Evolutionary conservation across 2,329 filamentous ascomycete genomes (phyloP), one percentile per base, ranked within the genome.

Genomic region (Aspergillus sp.): DNA sequence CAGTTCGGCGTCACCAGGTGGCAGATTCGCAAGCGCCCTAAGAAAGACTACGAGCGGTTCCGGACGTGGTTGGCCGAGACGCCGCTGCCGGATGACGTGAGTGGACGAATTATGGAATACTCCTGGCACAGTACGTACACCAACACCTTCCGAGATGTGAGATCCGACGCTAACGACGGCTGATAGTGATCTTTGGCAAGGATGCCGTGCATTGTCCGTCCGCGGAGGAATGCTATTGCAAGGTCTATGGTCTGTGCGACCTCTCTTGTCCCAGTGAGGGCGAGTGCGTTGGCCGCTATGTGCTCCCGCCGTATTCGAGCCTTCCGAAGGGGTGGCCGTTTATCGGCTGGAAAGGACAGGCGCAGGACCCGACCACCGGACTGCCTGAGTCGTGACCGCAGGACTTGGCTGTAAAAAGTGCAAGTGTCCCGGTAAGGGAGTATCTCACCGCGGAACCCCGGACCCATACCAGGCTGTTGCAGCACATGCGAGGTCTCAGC

Each of bases 151-250:
- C n/a, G n/a, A n/a, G n/a, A 16, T 11, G 11, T 19, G 4, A 30
- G 30, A 6, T 33, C 7, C n/a, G 13, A 19, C 41, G 45, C 56
- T 60, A 47, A 63, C 49, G 32, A n/a, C n/a, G 2, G 16, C 10
- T 22, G n/a, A 13, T 36, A 82, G 80, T 84, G 55, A 81, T 84
- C 10, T 85, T 84, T 59, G 81, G 81, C 49, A 80, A 82, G 57
- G 68, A 77, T 20, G 65, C 78, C 6, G 76, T 86, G 1, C 77
- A 85, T 59, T 89, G 85, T 58, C 86, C 86, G 0, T 72, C 74
- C 16, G 82, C 82, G 1, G 69, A 75, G 43, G 79, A 82, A 8
- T 88, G 85, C 64, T 88, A 88, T 65, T 88, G 86, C 69, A 81
- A 84, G 38, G 77, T 83, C 14, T 89, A 84, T 60, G 85, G 85